Conservation (phyloP, 1,284 basidiomycete genomes). For the Microbotryomycetes sp. region DNA sequence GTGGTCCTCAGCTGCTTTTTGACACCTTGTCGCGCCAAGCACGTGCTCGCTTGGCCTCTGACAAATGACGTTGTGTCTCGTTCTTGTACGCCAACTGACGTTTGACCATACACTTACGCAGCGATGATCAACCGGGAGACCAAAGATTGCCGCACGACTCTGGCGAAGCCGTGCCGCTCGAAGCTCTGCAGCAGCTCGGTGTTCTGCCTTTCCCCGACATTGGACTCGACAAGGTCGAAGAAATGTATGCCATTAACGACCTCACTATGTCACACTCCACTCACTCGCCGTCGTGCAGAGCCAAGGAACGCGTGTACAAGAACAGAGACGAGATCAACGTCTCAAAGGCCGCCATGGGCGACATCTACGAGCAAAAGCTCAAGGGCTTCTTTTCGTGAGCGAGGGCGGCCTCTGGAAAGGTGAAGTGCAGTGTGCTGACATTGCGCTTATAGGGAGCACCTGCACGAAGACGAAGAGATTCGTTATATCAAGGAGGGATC, state of each 20-base stretch:
- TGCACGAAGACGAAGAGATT: constrained; percentile 89
- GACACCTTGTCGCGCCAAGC: not conserved
- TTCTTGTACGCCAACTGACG: too few species aligned
- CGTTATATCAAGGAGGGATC: constrained; percentile 71
- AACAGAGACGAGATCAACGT: constrained; percentile 60
- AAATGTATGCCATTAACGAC: constrained; percentile 42
- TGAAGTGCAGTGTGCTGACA: not conserved
- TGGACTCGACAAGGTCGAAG: constrained; percentile 49
- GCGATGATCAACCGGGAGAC: constrained; percentile 49
- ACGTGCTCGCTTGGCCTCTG: not conserved
- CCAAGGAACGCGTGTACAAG: constrained; percentile 62
- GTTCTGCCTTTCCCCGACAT: constrained; percentile 56
- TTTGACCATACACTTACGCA: not conserved
- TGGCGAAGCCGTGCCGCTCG: constrained; percentile 48
- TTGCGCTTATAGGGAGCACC: constrained; percentile 47
- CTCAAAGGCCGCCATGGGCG: constrained; percentile 64
- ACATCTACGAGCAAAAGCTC: constrained; percentile 67
- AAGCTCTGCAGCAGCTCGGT: constrained; percentile 51
- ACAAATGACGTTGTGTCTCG: too few species aligned
- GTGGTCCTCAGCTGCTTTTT: not conserved
- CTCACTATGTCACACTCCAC: not conserved
- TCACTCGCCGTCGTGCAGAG: constrained; percentile 33
- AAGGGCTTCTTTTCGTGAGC: constrained; percentile 71
- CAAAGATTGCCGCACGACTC: constrained; percentile 70
- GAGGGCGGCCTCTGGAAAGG: not conserved